Base-by-base conservation (phyloP, 192 early-diverging fungal genomes). In the Geosiphon pyriformis region DNA sequence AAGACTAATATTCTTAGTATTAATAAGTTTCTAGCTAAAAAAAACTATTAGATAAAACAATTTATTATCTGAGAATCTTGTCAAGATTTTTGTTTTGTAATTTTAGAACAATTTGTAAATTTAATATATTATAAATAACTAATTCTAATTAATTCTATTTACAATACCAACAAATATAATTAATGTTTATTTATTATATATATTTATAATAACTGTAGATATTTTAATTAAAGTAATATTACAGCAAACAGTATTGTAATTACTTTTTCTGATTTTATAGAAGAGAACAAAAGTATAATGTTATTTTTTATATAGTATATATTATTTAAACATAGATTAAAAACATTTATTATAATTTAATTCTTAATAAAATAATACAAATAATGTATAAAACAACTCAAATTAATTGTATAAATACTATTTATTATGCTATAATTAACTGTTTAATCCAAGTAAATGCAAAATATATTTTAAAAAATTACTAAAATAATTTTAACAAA, bases 281-380 rank as follows among this genome's bases (percentile, higher is more conserved):
- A 3, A 55, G 11, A 32, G 23, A 59, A 27, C 55, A 71, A 34
- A 25, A 60, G 18, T 71, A 56, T n/a, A 4, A 65, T 4, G 25
- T 71, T n/a, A 42, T 71, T 12, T 50, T 58, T 53, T 71, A 22
- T 25, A 52, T 57, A 15, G 4, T 65, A 37, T 56, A 71, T 25
- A 50, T 34, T 6, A 67, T 71, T 29, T n/a, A 52, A 58, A 67
- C 49, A 11, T 71, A 62, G 47, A 60, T 49, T 1, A 3, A 1
- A 60, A 23, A n/a, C 30, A 60, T 57, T 0, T 57, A 57, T 57
- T 7, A 57, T 58, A 57, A 32, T 31, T 15, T 18, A 57, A 33
- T 29, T 1, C 3, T 1, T 2, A 30, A 57, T 33, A 3, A 15
- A 29, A 57, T 57, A 12, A 33, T 31, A 32, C 11, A 3, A 3